Evolutionary conservation across 2,329 filamentous ascomycete genomes (phyloP), one percentile per base, ranked within the genome.

Genomic region (Albifimbria verrucaria): DNA sequence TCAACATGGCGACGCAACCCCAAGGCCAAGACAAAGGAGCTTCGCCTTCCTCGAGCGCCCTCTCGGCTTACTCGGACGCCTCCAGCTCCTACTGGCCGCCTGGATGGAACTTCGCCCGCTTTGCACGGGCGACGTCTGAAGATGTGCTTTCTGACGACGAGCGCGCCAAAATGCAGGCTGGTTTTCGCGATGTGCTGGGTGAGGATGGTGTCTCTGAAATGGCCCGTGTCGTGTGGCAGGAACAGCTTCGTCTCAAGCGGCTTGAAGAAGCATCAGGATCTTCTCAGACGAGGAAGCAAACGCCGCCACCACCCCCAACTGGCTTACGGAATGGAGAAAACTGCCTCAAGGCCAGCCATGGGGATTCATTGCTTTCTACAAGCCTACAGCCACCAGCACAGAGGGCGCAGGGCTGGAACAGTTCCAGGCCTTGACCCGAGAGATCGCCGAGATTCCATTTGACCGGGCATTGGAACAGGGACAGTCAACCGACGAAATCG

Each of bases 31-130:
- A n/a, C n/a, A n/a, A n/a, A n/a, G n/a, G n/a, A n/a, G n/a, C n/a
- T n/a, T n/a, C n/a, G n/a, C n/a, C n/a, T n/a, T n/a, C n/a, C n/a
- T n/a, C n/a, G n/a, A n/a, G n/a, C n/a, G n/a, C n/a, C n/a, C n/a
- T n/a, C n/a, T n/a, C n/a, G n/a, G n/a, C n/a, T n/a, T 60, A 57
- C 48, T 59, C 57, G 7, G 59, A 61, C 41, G 55, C 54, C 44
- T 58, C 52, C 4, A 59, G 57, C 52, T 52, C 55, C 20, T 59
- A 61, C 51, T 61, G 59, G 59, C 53, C 59, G 20, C 53, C 51
- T 2, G 59, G 59, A 46, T 61, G 57, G 59, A 52, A 20, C 43
- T 45, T 25, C 22, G 11, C 41, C 43, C 12, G 32, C 5, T 39
- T 39, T 39, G 32, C 32, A 17, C 4, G 18, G 12, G 11, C 12